Evolutionary conservation across 768 basidiomycete species (phyloP), one percentile per base, ranked within the genome.

Genomic region (Agrocybe praecox): DNA sequence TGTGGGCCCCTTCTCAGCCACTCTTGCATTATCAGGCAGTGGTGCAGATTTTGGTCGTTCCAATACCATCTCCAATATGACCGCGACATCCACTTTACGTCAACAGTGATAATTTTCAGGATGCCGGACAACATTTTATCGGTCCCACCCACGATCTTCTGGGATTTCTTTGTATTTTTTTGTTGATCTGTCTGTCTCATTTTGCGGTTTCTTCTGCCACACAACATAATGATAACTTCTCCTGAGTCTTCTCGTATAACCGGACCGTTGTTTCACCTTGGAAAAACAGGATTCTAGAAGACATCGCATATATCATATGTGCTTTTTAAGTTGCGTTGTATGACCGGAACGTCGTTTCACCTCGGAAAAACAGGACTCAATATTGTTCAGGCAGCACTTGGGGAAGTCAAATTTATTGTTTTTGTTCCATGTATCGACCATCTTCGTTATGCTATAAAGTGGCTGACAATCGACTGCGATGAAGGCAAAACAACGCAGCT

Each of bases 351-450:
- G 61, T 59, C 43, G 6, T 50, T 58, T 53, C 36, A 55, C 22
- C 52, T 61, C 55, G 58, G 55, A 58, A 50, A 62, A 64, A 64
- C 60, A 61, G 47, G 48, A 49, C 48, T 24, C 55, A 60, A 61
- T 58, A 58, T 21, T 17, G 40, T 42, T 19, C 44, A 29, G 44
- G 22, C 18, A 44, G 52, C 19, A 36, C 21, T 22, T 49, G 49
- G 34, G 47, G 49, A 59, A 45, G 54, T 46, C 45, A 54, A 52
- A 21, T 22, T 50, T 44, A 29, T 52, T 29, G 12, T 12, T 45
- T 53, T 58, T 53, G 46, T 19, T 29, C 2, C 26, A 15, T 15
- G n/a, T n/a, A 19, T 33, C 26, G 17, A n/a, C 29, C 22, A 19
- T 18, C 10, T 49, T 50, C 49, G 18, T 18, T 6, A 8, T 32